Evolutionary conservation across 148 eudicot species (phyloP), one percentile per base, ranked within the genome.

Genomic region (Diospyros lotus): DNA sequence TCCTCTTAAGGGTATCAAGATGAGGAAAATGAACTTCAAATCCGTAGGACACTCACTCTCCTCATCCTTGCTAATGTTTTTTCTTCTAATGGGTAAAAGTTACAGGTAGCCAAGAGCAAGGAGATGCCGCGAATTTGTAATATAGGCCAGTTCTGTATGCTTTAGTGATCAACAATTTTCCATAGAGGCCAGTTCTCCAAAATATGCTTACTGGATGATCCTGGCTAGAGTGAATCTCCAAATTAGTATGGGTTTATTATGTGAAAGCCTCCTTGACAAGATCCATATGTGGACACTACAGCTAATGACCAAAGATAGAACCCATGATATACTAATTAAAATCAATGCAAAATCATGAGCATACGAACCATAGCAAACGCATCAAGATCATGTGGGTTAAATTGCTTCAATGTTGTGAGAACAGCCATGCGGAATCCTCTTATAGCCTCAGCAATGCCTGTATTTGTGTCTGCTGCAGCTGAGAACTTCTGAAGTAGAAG

Each of bases 341-440:
- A 73, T 61, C 4, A 14, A 9, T 40, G 50, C 58, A 75, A 55
- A 68, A 68, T 42, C 40, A 48, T 46, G 66, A 9, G 72, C 66
- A 73, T 58, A 86, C 97, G 28, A 78, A 95, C 99, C 97, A 82
- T 84, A 64, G 99, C 97, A 81, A 95, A 95, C 66, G 94, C 96
- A 79, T 95, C 99, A 67, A 86, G 89, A 83, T 95, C 97, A 69
- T 85, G 80, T 46, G 94, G 97, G 80, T 89, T 90, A 58, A 90
- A 92, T 73, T 95, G 96, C 88, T 90, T 88, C 48, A 95, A 84
- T 76, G 97, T 85, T 15, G 99, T 89, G 72, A 95, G 91, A 79
- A 95, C 99, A 81, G 99, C 94, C 92, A 95, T 92, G 54, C 99
- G 88, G 71, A 95, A 95, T 75, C 97, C 99, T 82, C 97, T 82